phyloP scores from a whole-genome alignment of 2,329 filamentous ascomycete genomes.

The Madurella mycetomatis region DNA sequence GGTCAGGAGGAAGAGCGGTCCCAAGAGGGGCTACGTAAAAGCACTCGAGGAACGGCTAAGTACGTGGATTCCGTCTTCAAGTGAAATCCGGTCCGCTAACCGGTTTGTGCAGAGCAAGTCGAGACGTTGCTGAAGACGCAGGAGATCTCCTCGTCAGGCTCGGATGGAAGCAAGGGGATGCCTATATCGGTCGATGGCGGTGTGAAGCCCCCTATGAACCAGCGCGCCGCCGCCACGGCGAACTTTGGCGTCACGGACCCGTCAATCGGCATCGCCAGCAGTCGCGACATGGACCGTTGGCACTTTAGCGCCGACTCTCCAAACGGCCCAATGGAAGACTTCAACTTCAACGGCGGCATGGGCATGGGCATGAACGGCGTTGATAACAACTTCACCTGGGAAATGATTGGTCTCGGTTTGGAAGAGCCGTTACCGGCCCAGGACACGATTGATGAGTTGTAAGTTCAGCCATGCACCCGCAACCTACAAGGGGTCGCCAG shows the following conservation, averaged over 20 bases:
- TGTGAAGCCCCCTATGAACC: conserved; percentile 29
- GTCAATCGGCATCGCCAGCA: conserved; percentile 42
- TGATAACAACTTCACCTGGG: conserved; percentile 68
- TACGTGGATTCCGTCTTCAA: conserved; percentile 43
- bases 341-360: conserved; percentile 51
- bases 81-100: conserved; percentile 13
- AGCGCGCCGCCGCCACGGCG: conserved; percentile 30
- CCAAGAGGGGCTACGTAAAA: conserved; percentile 92
- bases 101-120: conserved; percentile 68
- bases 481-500: too few species aligned
- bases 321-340: conserved; percentile 48
- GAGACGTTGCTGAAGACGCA: conserved; percentile 85
- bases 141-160: conserved; percentile 43
- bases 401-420: conserved; percentile 60
- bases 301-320: conserved; percentile 52
- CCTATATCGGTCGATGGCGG: conserved; percentile 29
- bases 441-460: conserved; percentile 76
- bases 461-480: conserved; percentile 30
- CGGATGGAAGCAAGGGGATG: conserved; percentile 36
- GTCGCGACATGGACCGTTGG: conserved; percentile 52
- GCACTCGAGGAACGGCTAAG: conserved; percentile 87
- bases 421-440: conserved; percentile 57
- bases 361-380: conserved; percentile 47
- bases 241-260: conserved; percentile 44
- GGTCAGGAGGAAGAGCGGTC: conserved; percentile 87